These are phyloP conservation scores for Rheum nobile DNA, from an alignment of 148 eudicot species.

Conservation along the genomic window DNA sequence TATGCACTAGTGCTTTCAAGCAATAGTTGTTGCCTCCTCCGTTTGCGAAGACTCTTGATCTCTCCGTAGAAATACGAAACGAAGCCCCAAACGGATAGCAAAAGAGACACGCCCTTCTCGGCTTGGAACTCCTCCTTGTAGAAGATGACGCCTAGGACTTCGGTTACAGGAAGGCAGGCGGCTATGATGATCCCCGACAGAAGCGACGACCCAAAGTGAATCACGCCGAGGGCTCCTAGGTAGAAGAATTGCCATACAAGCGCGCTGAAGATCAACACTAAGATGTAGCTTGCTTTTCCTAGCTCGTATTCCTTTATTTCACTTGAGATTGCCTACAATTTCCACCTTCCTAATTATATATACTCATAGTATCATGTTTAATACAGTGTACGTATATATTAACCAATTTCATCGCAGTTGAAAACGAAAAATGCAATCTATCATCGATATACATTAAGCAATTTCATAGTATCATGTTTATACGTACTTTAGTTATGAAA, in stretches of 20 bases:
- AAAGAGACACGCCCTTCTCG: conserved; percentile 51
- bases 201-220: conserved; percentile 56
- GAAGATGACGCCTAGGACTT: conserved; percentile 39
- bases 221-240: conserved; percentile 54
- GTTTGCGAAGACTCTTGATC: not conserved
- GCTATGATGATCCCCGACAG: conserved; percentile 45
- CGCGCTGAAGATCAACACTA: conserved; percentile 27
- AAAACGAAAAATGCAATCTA: too few relatives aligned
- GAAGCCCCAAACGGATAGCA: conserved; percentile 65
- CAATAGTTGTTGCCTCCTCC: not conserved
- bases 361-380: too few relatives aligned
- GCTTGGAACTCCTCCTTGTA: conserved; percentile 49
- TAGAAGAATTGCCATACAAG: conserved; percentile 57
- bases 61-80: conserved; percentile 57
- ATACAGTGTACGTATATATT: too few relatives aligned
- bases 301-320: conserved; percentile 38
- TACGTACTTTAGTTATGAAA: too few relatives aligned
- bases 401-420: too few relatives aligned
- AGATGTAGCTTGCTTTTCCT: conserved; percentile 29
- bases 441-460: too few relatives aligned
- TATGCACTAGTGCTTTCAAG: not conserved
- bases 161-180: conserved; percentile 38
- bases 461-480: too few relatives aligned
- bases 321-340: conserved; percentile 31
- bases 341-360: too few relatives aligned